A percentile compares a stretch with the other conserved stretches of the same genome.
Conservation (phyloP, 768 basidiomycete genomes). For the Collybia nuda region DNA sequence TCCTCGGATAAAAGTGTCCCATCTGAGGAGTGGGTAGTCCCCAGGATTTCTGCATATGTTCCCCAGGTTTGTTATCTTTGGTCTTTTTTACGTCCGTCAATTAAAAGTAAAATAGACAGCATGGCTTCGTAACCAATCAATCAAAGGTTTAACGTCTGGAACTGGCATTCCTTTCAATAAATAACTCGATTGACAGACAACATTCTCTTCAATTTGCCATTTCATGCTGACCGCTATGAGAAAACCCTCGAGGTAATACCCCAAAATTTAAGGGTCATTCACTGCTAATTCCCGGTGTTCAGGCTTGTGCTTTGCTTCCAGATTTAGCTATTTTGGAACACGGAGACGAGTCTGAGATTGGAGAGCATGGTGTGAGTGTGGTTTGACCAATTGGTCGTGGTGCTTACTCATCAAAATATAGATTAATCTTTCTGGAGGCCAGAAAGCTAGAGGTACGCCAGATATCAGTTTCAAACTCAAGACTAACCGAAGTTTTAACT, state of each 20-base stretch:
- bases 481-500: background rate
- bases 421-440: slow-evolving; percentile 59
- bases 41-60: slow-evolving; percentile 83
- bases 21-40: slow-evolving; percentile 72
- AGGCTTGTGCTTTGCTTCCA: slow-evolving; percentile 63
- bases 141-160: slow-evolving; percentile 33
- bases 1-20: slow-evolving; percentile 43
- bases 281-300: background rate
- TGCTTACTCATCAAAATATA: slow-evolving; percentile 8
- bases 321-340: slow-evolving; percentile 86
- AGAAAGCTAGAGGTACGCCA: slow-evolving; percentile 62
- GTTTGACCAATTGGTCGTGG: slow-evolving; percentile 8
- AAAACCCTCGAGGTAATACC: slow-evolving; percentile 70
- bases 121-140: slow-evolving; percentile 76
- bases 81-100: background rate
- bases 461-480: background rate
- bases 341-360: slow-evolving; percentile 85
- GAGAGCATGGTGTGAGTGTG: slow-evolving; percentile 70
- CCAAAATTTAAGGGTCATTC: slow-evolving; percentile 20
- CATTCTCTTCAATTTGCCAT: slow-evolving; percentile 75
- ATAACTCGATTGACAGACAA: slow-evolving; percentile 34
- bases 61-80: slow-evolving; percentile 60
- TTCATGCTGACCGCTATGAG: slow-evolving; percentile 68
- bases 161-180: background rate
- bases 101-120: slow-evolving; percentile 34